Percentiles rank a stretch among this genome's conserved stretches.
Conservation (phyloP, 345 rosid species). For the Pistacia integerrima region DNA sequence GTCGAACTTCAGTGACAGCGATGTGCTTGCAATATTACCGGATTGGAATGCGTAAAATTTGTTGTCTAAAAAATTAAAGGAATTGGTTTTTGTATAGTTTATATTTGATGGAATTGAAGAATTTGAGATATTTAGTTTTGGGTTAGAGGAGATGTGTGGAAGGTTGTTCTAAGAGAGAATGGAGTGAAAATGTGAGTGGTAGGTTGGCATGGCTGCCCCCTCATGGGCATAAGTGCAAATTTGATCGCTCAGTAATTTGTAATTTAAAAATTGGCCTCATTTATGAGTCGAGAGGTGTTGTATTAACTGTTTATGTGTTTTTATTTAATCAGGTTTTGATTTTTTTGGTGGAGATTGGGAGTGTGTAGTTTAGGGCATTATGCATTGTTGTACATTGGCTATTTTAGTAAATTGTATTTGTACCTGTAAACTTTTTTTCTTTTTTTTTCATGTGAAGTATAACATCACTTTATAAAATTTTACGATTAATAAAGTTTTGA, state of each 20-base stretch:
- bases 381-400: constrained; percentile 20
- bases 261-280: constrained; percentile 1
- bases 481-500: too few relatives aligned
- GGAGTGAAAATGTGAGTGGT: constrained; percentile 24
- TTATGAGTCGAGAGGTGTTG: not conserved
- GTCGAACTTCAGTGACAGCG: constrained; percentile 56
- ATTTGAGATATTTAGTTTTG: constrained; percentile 24
- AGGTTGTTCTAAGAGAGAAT: not conserved
- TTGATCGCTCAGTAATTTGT: constrained; percentile 18
- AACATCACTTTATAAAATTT: too few relatives aligned
- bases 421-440: not conserved
- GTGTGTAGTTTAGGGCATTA: too few relatives aligned
- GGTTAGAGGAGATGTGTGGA: constrained; percentile 21
- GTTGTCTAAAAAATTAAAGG: constrained; percentile 6
- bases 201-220: constrained; percentile 45
- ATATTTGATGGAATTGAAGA: constrained; percentile 17
- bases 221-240: constrained; percentile 11
- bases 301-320: not conserved
- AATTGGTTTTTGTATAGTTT: constrained; percentile 24
- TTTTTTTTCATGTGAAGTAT: too few relatives aligned
- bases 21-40: constrained; percentile 65
- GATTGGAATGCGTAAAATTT: constrained; percentile 55
- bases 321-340: too few relatives aligned
- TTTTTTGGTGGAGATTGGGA: not conserved
- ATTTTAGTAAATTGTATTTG: not conserved